Evolutionary conservation across 805 yeast species (phyloP).

Genomic region (Lipomyces japonicus): DNA sequence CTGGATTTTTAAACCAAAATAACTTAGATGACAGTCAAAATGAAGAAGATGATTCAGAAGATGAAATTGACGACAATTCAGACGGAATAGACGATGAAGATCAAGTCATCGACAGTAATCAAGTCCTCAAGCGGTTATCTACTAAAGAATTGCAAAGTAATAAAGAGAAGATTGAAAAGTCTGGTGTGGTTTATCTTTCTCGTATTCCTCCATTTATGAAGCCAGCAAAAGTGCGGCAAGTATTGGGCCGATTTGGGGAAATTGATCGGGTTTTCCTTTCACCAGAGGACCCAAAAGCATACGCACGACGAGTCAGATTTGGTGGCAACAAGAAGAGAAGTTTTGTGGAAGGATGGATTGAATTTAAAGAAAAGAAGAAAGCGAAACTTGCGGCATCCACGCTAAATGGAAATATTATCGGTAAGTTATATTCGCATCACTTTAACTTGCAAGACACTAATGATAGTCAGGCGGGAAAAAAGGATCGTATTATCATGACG

Average conservation of each 20-base stretch:
- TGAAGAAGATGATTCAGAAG: conserved; percentile 34
- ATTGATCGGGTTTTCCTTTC: conserved; percentile 82
- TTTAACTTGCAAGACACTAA: neutral
- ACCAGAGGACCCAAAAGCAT: conserved; percentile 69
- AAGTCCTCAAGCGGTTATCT: conserved; percentile 21
- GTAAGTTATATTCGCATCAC: conserved; percentile 1
- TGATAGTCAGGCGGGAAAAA: conserved; percentile 66
- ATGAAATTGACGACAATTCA: conserved; percentile 24
- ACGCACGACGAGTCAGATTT: conserved; percentile 65
- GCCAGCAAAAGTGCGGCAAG: conserved; percentile 81
- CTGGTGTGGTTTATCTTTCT: conserved; percentile 92
- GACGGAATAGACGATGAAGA: conserved; percentile 29
- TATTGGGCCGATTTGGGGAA: conserved; percentile 76
- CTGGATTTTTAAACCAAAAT: conserved; percentile 4
- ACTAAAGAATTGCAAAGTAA: conserved; percentile 38
- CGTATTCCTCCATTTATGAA: conserved; percentile 96
- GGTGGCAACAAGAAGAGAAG: conserved; percentile 90
- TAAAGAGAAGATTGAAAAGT: conserved; percentile 52
- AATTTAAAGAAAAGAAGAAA: conserved; percentile 73
- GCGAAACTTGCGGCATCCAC: conserved; percentile 87
- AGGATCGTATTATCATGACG: conserved; percentile 87
- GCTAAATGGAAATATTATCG: conserved; percentile 80
- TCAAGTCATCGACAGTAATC: conserved; percentile 31
- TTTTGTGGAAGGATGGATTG: conserved; percentile 54
- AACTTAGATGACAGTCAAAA: conserved; percentile 30